Evolutionary conservation across 176 grass and related monocot genomes (phyloP), one percentile per base, ranked within the genome.

Genomic region (Dendrocalamus sinicus): DNA sequence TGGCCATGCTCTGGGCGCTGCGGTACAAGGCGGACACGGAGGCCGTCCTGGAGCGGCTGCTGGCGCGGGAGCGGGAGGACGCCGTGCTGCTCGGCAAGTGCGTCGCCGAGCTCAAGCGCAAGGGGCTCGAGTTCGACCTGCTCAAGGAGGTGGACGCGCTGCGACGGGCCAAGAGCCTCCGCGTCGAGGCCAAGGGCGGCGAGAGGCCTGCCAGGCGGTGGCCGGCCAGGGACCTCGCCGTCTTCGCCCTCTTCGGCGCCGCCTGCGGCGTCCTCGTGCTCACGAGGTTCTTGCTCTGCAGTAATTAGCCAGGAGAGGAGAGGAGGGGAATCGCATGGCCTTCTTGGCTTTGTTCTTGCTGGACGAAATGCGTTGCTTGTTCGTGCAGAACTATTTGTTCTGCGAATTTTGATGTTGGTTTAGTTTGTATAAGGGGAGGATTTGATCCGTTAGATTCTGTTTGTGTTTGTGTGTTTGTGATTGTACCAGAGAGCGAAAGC

Each of bases 71-170:
- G 87, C 81, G 80, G 73, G 96, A 98, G 90, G 96, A 95, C 73
- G 91, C 57, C 15, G 28, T 95, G 58, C 92, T 98, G 68, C 91
- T 98, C 48, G 87, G 41, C 5, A 83, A 69, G 70, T 98, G 96
- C 84, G 89, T 98, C 32, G 84, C 89, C 12, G 93, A 95, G 87
- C 76, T 98, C 51, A 95, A 89, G 84, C 89, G 82, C 51, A 98
- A 95, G 80, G 96, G 96, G 2, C 35, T 86, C 28, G 88, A 94
- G 45, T 95, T 98, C 85, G 93, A 98, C 70, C 90, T 98, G 22
- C 90, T 95, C 59, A 98, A 98, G 92, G 96, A 98, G 65, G 96
- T 98, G 40, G 93, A 98, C 89, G 93, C 93, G 41, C 91, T 98
- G 81, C 88, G 91, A 61, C 62, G 91, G 41, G 96, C 96, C 41